Evolutionary conservation across 2,329 filamentous ascomycete genomes (phyloP).

Genomic region (Macrophomina tecta): DNA sequence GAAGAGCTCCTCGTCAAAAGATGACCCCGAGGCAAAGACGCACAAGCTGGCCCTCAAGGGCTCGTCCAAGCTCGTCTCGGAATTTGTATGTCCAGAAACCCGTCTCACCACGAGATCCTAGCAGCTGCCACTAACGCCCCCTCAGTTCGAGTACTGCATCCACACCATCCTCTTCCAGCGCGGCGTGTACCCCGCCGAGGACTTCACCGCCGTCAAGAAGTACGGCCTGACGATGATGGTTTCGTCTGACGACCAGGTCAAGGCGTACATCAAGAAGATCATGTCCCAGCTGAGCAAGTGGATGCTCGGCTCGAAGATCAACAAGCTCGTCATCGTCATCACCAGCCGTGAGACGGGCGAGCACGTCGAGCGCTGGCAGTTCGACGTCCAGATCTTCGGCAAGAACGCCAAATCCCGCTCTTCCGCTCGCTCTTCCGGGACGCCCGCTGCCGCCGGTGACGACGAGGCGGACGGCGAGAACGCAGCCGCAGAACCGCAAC

Average conservation of each 20-base stretch:
- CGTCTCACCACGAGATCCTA: background rate
- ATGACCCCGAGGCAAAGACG: conserved; percentile 76
- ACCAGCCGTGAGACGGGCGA: conserved; percentile 97
- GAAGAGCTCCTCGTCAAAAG: conserved; percentile 46
- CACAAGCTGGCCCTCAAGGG: conserved; percentile 93
- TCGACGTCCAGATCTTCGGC: conserved; percentile 68
- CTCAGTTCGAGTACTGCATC: conserved; percentile 93
- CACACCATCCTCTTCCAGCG: conserved; percentile 96
- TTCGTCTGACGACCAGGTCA: conserved; percentile 95
- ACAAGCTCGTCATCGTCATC: conserved; percentile 94
- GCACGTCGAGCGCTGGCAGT: conserved; percentile 97
- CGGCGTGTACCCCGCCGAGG: conserved; percentile 85
- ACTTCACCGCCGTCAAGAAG: conserved; percentile 98
- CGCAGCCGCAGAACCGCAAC: conserved; percentile 39
- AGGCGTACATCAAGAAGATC: conserved; percentile 99
- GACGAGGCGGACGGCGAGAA: conserved; percentile 72
- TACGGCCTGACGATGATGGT: conserved; percentile 99
- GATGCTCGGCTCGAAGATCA: conserved; percentile 98
- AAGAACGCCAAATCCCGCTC: conserved; percentile 16
- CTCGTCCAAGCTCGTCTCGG: conserved; percentile 85
- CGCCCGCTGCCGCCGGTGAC: background rate
- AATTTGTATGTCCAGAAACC: conserved; percentile 75
- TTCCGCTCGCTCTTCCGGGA: background rate
- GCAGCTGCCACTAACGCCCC: conserved; percentile 30
- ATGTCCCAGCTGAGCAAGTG: conserved; percentile 97